A percentile compares a stretch with the other conserved stretches of the same genome.
Conservation (phyloP, 176 grass and related monocot genomes). For the Aegilops sharonensis region DNA sequence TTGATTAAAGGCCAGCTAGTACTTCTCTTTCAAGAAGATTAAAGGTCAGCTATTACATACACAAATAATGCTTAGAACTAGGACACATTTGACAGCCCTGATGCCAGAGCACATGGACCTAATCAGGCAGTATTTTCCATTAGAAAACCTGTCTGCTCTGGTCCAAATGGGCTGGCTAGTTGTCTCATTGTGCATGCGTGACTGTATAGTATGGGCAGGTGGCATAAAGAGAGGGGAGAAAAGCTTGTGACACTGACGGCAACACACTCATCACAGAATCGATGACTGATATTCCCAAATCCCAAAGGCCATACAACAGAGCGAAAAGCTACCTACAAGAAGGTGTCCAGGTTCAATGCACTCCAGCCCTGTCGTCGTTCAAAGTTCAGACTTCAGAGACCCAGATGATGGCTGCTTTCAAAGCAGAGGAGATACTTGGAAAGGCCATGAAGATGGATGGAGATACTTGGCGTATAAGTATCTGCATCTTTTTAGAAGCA, state of each 20-base stretch:
- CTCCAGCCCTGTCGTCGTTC: neutral
- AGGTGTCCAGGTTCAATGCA: neutral
- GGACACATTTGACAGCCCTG: neutral
- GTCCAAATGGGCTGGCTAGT: neutral
- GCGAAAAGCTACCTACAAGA: neutral
- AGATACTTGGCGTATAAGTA: neutral
- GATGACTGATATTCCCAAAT: neutral
- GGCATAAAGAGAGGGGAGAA: neutral
- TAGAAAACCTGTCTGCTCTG: neutral
- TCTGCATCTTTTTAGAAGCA: neutral
- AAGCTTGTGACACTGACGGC: neutral
- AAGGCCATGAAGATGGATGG: neutral
- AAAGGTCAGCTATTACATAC: neutral
- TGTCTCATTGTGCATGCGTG: neutral
- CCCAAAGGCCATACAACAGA: neutral
- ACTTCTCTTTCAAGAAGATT: neutral
- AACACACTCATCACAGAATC: neutral
- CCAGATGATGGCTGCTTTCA: neutral
- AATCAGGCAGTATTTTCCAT: neutral
- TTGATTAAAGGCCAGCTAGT: neutral
- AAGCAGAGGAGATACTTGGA: neutral
- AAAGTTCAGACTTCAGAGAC: neutral
- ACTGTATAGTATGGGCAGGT: neutral
- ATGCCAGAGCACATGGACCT: neutral
- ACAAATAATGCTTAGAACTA: neutral